Conservation (phyloP, 768 basidiomycete species). For the Kwoniella dejecticola region DNA sequence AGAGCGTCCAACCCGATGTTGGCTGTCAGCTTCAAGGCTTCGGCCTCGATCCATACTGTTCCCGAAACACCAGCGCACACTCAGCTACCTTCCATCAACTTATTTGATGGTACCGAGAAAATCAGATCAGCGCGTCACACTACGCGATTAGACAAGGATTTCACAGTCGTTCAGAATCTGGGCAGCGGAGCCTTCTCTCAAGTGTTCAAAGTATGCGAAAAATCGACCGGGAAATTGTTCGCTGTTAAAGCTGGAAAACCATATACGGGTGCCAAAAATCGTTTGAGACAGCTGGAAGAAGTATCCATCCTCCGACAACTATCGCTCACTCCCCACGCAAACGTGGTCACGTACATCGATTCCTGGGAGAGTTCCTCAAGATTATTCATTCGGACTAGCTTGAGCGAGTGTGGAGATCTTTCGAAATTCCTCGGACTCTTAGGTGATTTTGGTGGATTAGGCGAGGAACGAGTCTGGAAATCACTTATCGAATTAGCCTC, state of each 20-base stretch:
- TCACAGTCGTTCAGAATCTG: slow-evolving; percentile 74
- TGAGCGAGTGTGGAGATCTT: slow-evolving; percentile 86
- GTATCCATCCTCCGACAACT: slow-evolving; percentile 87
- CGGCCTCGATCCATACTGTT: slow-evolving; percentile 4
- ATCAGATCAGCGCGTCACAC: background rate
- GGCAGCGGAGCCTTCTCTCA: slow-evolving; percentile 93
- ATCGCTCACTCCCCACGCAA: slow-evolving; percentile 58
- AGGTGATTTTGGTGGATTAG: slow-evolving; percentile 78
- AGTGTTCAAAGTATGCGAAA: slow-evolving; percentile 69
- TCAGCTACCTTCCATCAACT: slow-evolving; percentile 3
- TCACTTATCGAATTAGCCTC: slow-evolving; percentile 76
- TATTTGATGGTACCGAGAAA: background rate
- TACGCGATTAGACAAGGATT: slow-evolving; percentile 71
- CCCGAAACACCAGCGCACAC: slow-evolving; percentile 15
- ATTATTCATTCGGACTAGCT: slow-evolving; percentile 88
- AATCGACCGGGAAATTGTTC: slow-evolving; percentile 59
- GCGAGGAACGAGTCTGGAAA: slow-evolving; percentile 96
- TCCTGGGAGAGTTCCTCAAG: slow-evolving; percentile 93
- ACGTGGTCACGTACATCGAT: slow-evolving; percentile 84
- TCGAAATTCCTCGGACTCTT: slow-evolving; percentile 88
- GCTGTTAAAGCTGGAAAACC: slow-evolving; percentile 84
- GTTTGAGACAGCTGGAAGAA: slow-evolving; percentile 88
- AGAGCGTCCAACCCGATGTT: slow-evolving; percentile 53
- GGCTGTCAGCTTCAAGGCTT: slow-evolving; percentile 40
- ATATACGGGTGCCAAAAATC: slow-evolving; percentile 86